These are phyloP conservation scores for Arthroderma sp. DNA, from an alignment of 2,329 filamentous ascomycete genomes.

Conservation along the genomic window DNA sequence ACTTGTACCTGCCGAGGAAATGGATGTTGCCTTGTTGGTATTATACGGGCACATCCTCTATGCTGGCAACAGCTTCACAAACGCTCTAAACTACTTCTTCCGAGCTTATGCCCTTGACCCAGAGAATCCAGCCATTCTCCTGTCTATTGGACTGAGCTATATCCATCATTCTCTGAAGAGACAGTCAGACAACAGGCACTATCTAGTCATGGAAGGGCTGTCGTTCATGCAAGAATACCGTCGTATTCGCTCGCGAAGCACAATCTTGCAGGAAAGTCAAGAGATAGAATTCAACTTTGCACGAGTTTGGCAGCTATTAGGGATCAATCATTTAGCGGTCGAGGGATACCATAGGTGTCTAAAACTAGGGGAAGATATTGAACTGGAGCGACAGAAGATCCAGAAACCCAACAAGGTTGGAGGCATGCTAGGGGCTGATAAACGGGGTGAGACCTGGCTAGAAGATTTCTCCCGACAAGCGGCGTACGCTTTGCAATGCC, in stretches of 20 bases:
- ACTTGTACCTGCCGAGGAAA: conserved; percentile 31
- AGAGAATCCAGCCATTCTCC: conserved; percentile 62
- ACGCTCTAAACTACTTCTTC: conserved; percentile 78
- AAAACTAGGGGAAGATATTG: conserved; percentile 37
- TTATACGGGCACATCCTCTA: conserved; percentile 86
- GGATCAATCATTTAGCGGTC: conserved; percentile 59
- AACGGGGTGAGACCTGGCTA: conserved; percentile 15
- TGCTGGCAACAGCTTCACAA: conserved; percentile 68
- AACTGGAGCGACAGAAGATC: conserved; percentile 14
- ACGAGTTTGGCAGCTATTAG: conserved; percentile 62
- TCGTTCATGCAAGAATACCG: conserved; percentile 68
- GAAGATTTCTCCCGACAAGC: conserved; percentile 55
- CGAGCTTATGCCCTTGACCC: conserved; percentile 62
- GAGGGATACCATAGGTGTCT: conserved; percentile 56
- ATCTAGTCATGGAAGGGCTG: conserved; percentile 72
- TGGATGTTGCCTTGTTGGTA: conserved; percentile 73
- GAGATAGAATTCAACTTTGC: conserved; percentile 77
- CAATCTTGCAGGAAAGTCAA: conserved; percentile 42
- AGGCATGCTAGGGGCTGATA: conserved; percentile 19
- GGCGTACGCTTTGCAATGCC: conserved; percentile 59
- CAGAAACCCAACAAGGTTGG: conserved; percentile 29
- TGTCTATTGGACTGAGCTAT: conserved; percentile 73
- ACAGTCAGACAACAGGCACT: conserved; percentile 80
- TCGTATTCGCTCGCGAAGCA: conserved; percentile 41
- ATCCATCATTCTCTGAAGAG: conserved; percentile 82